Base-by-base conservation (phyloP, 2,329 filamentous ascomycete species). In the Fusarium pilosicola region DNA sequence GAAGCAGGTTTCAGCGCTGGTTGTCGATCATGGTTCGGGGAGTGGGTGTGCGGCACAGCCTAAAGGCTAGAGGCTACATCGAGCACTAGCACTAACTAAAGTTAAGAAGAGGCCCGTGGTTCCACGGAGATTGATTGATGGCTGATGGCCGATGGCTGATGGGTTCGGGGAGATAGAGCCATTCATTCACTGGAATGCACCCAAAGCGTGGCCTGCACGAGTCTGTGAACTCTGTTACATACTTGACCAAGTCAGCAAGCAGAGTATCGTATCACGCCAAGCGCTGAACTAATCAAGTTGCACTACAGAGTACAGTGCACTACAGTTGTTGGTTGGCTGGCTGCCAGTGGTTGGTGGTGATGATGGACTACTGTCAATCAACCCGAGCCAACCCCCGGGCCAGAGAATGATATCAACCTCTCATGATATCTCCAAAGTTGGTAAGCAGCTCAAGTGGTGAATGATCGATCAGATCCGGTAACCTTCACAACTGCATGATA, bases 141-240 rank as follows among this genome's bases (percentile, higher is more conserved):
- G 32, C 32, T 18, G 34, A 68, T 77, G 76, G 32, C 56, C 41
- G 30, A 68, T 77, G 76, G 32, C 57, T 41, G 61, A 68, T 77
- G 75, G 74, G 75, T 77, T 77, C 72, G 76, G 75, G 70, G 74
- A 77, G 73, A 73, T n/a, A 48, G 32, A 26, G 17, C 22, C 34
- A 36, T 24, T 26, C 48, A 51, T 44, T 20, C 26, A 58, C 45
- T 76, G 74, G 74, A 76, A 76, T 76, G 65, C 41, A 55, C 28
- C 20, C 48, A 34, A 54, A 65, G 62, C 63, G 69, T 73, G 66
- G 73, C 57, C 44, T 46, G 30, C 56, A 71, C 64, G 64, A 67
- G 61, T 39, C 44, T 65, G 41, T 36, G 46, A 49, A 48, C 52
- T 56, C 26, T 42, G 32, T 45, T 30, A 17, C 15, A 24, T 12